Base-by-base conservation (phyloP, 2,329 filamentous ascomycete species). In the Aureobasidium sp. region DNA sequence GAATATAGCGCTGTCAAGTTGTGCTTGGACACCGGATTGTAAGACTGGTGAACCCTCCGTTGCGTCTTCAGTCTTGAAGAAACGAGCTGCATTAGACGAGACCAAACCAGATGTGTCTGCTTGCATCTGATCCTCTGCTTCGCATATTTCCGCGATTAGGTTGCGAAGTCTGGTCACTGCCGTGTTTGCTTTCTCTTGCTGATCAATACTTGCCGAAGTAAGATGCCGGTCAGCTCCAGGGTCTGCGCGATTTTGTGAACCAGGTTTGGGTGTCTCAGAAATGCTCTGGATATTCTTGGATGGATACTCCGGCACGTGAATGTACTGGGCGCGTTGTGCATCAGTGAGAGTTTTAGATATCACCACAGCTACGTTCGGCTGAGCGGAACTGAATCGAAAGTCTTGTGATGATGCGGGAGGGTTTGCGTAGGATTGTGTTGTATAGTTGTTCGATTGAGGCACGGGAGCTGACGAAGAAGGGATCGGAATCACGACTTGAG, bases 121-220 rank as follows among this genome's bases (percentile, higher is more conserved):
- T 68, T 76, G 83, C 55, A 76, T 75, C 65, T 81, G 79, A 61
- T 90, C 84, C 63, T 95, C 89, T 4, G 86, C 85, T 58, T 87
- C 79, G 60, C 90, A 89, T 14, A 95, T 77, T 21, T 84, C 81
- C 50, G 81, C 75, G 3, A 94, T 73, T 42, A 90, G 78, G 32
- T 79, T 78, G 53, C 85, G 79, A 11, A 98, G 72, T 52, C 84
- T 82, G 50, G 84, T 73, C 40, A 90, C 76, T 38, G 88, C 85
- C 10, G 81, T 77, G 61, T 95, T 84, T 4, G 85, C 86, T 62
- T 90, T 84, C 61, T 94, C 84, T 47, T 85, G 84, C 67, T 95
- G 88, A 63, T 94, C 89, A 2, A 89, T 73, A 21, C 34, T 44
- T 24, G 52, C 57, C 30, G 34, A 57, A 38, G 38, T 54, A n/a